Evolutionary conservation across 768 basidiomycete genomes (phyloP).

Genomic region (Lanmaoa pseudosensibilis): DNA sequence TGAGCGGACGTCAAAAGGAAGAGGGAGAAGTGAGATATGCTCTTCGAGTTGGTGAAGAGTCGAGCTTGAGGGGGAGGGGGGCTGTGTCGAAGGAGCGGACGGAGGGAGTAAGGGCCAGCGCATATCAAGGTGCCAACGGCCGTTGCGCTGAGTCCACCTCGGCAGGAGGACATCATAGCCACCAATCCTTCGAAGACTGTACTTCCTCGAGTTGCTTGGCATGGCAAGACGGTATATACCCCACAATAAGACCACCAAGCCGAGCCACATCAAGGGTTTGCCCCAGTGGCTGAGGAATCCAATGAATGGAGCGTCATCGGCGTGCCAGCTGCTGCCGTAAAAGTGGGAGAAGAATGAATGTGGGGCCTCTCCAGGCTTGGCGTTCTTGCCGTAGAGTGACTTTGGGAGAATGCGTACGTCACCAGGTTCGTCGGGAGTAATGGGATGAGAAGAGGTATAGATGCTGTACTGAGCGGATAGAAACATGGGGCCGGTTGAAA

Average conservation of each 20-base stretch:
- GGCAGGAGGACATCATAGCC: conserved; percentile 81
- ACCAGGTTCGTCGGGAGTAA: conserved; percentile 50
- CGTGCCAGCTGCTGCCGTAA: conserved; percentile 98
- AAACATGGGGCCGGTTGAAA: conserved; percentile 99
- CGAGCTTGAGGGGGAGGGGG: conserved; percentile 47
- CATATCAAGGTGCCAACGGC: conserved; percentile 73
- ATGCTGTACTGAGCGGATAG: conserved; percentile 91
- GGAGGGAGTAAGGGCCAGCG: conserved; percentile 51
- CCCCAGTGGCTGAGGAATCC: conserved; percentile 90
- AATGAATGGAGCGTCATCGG: conserved; percentile 97
- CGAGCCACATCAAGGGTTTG: conserved; percentile 84
- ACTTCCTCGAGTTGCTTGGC: conserved; percentile 60
- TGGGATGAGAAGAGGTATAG: conserved; percentile 69
- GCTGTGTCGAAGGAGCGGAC: conserved; percentile 40
- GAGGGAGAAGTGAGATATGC: conserved; percentile 54
- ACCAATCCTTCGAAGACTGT: conserved; percentile 58
- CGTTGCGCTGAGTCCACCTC: conserved; percentile 66
- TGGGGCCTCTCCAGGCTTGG: conserved; percentile 75
- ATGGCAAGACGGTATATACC: conserved; percentile 60
- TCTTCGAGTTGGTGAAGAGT: conserved; percentile 51
- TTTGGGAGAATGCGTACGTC: conserved; percentile 93
- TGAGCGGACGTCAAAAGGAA: conserved; percentile 60
- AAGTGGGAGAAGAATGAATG: conserved; percentile 96
- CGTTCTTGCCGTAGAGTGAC: conserved; percentile 97
- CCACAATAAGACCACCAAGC: conserved; percentile 65